Base-by-base conservation (phyloP, 192 early-diverging fungal genomes). In the Entomortierella beljakovae region DNA sequence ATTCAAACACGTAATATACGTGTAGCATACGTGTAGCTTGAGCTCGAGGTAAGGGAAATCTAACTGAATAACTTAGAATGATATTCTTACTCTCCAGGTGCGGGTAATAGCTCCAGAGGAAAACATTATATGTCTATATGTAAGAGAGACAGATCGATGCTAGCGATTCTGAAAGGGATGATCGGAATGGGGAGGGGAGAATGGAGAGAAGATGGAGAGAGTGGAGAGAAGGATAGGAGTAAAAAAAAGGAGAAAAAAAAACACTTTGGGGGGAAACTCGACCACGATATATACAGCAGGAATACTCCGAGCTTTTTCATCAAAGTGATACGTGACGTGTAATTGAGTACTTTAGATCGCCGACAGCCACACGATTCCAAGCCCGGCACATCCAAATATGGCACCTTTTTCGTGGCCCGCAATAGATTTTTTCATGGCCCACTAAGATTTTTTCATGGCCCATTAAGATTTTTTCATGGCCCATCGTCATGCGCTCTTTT, bases 51-150 rank as follows among this genome's bases (percentile, higher is more conserved):
- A n/a, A n/a, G n/a, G n/a, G n/a, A n/a, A n/a, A n/a, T n/a, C n/a
- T n/a, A n/a, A n/a, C n/a, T n/a, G n/a, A n/a, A n/a, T n/a, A n/a
- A n/a, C n/a, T n/a, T 29, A 16, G 25, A 34, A 10, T 28, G 2
- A 53, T 18, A 13, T 57, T 20, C 38, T 65, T 79, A 79, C 75
- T 62, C 59, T 79, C 75, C 75, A 79, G 56, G 75, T 70, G 75
- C 75, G 75, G 31, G 75, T 64, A 33, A 79, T 79, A 61, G 75
- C 66, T 70, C 67, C 68, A 62, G 75, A 79, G 55, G 75, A 50
- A 40, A 79, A 70, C 75, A 79, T 79, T 79, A 70, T 64, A 61
- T 40, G 51, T 43, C 3, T 69, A 46, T 42, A 54, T 55, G 40
- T 40, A 46, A 3, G 43, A n/a, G 18, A 31, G 50, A 50, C 28